Evolutionary conservation across 257 asterid species (phyloP).

Genomic region (Eustoma russellianum): DNA sequence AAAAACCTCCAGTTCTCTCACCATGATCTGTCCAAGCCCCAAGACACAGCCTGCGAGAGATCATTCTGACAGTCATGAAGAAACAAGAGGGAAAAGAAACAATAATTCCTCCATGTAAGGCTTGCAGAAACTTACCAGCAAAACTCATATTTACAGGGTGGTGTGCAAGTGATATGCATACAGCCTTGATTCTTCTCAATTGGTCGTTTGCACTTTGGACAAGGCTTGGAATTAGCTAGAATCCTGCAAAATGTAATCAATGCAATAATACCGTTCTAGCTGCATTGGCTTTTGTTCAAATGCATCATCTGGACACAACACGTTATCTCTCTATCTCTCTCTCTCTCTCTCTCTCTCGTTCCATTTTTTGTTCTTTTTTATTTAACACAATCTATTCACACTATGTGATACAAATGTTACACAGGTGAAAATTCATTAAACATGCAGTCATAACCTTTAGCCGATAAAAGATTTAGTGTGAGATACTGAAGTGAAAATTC

Average conservation of each 20-base stretch:
- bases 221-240: slow-evolving; percentile 95
- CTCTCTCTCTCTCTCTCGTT: too few relatives aligned
- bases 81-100: too few relatives aligned
- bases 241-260: slow-evolving; percentile 51
- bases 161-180: slow-evolving; percentile 98
- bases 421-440: too few relatives aligned
- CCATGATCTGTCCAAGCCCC: slow-evolving; percentile 98
- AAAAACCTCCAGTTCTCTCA: slow-evolving; percentile 96
- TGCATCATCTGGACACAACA: too few relatives aligned
- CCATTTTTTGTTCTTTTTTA: too few relatives aligned
- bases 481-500: too few relatives aligned
- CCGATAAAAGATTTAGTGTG: too few relatives aligned
- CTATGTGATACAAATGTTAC: too few relatives aligned
- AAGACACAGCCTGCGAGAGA: slow-evolving; percentile 77
- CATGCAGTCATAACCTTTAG: too few relatives aligned
- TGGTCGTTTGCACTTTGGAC: slow-evolving; percentile 99
- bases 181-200: slow-evolving; percentile 98
- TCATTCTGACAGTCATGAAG: background rate
- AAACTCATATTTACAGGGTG: slow-evolving; percentile 96
- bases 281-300: too few relatives aligned
- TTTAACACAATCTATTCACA: too few relatives aligned
- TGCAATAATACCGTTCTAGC: background rate
- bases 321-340: too few relatives aligned
- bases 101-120: background rate
- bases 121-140: slow-evolving; percentile 58